phyloP scores from a whole-genome alignment of 345 rosid genomes.

The Aquilaria malaccensis region DNA sequence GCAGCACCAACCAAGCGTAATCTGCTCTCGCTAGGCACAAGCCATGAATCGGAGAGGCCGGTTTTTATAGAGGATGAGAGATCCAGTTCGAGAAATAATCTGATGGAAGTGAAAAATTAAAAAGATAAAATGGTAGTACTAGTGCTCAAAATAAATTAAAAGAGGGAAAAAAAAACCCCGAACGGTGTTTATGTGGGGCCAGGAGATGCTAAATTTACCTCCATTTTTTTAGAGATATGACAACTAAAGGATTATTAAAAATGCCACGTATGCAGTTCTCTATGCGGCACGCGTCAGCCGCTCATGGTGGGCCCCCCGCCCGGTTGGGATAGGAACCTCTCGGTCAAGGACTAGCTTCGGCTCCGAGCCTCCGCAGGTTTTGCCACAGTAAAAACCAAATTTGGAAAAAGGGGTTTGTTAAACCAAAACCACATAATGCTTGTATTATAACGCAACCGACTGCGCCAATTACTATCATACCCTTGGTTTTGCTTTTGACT shows the following conservation, averaged over 20 bases:
- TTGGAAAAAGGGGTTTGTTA: too few species aligned
- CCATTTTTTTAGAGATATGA: slow-evolving; percentile 7
- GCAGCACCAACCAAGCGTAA: slow-evolving; percentile 10
- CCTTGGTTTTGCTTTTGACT: too few species aligned
- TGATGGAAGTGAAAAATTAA: background rate
- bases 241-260: slow-evolving; percentile 16
- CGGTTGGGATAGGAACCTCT: background rate
- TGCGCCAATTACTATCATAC: too few species aligned
- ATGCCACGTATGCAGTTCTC: slow-evolving; percentile 33
- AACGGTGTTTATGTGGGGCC: slow-evolving; percentile 20
- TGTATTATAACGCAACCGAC: too few species aligned
- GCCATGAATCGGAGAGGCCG: background rate
- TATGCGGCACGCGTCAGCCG: slow-evolving; percentile 63
- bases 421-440: too few species aligned
- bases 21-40: background rate
- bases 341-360: slow-evolving; percentile 22
- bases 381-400: background rate
- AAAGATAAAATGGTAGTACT: slow-evolving; percentile 5
- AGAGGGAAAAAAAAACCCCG: slow-evolving; percentile 1
- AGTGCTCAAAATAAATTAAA: background rate
- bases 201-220: background rate
- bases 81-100: too few species aligned
- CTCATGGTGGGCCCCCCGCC: slow-evolving; percentile 37
- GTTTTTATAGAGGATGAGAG: slow-evolving; percentile 22
- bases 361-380: slow-evolving; percentile 31